phyloP scores from a whole-genome alignment of 345 rosid species.

The Eucalyptus lansdowneana region DNA sequence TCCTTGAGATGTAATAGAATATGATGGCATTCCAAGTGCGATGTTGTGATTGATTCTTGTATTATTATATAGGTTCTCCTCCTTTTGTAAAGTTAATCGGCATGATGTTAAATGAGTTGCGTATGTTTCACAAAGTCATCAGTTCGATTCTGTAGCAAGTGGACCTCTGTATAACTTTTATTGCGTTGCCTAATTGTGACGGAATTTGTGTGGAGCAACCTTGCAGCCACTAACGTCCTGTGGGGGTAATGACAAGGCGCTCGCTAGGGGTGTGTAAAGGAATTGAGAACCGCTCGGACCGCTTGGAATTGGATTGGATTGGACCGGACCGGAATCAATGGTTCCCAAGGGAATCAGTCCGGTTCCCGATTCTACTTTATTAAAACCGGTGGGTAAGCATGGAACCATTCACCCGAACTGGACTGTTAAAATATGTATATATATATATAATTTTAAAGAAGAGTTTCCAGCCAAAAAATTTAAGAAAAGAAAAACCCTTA shows the following conservation, averaged over 20 bases:
- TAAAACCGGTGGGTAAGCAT: too few relatives aligned
- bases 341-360: accelerated
- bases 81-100: not conserved
- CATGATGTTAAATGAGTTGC: not conserved
- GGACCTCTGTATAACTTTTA: not conserved
- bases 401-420: accelerated
- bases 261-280: too few relatives aligned
- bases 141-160: not conserved
- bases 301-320: accelerated
- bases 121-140: not conserved
- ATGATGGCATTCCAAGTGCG: not conserved
- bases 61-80: not conserved
- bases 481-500: too few relatives aligned
- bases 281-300: accelerated
- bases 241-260: not conserved
- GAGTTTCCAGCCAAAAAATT: too few relatives aligned
- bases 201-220: not conserved
- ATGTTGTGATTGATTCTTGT: not conserved
- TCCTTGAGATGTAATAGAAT: not conserved
- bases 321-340: accelerated
- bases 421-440: too few relatives aligned
- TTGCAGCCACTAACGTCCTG: not conserved
- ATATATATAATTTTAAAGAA: too few relatives aligned
- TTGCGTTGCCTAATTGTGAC: not conserved
- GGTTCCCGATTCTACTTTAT: too few relatives aligned